Evolutionary conservation across 805 yeast species (phyloP), one percentile per base, ranked within the genome.

Genomic region (Clavispora santaluciae): DNA sequence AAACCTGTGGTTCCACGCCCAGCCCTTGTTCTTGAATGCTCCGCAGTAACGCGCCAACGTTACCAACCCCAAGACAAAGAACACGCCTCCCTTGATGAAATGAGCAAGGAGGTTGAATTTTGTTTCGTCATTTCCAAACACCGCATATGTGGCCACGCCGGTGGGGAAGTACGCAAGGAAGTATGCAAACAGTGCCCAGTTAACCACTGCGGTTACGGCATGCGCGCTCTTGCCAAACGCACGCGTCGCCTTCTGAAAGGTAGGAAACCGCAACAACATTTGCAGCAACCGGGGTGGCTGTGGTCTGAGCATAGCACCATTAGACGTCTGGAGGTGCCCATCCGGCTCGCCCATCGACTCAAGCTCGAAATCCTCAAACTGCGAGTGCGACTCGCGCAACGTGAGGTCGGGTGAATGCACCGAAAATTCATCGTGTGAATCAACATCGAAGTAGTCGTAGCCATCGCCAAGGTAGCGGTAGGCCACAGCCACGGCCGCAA

Each of bases 51-150:
- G 78, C 1, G 89, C 85, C 29, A 93, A 70, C n/a, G 95, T 76
- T 5, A 89, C 58, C 6, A 90, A 45, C 16, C 99, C 99, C 29
- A 85, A 66, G 5, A 72, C 48, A 43, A 88, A 72, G 57, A 91
- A 91, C 2, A 91, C 93, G 20, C 91, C 93, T 45, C 99, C 99
- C 63, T 91, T 91, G 61, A 91, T 91, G 74, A 88, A 87, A 63
- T 91, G 99, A 1, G 99, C 99, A 42, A 91, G 72, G 39, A 91
- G 62, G 53, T 87, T 88, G 67, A 87, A 91, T 11, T 90, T 82
- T 16, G 69, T 68, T 10, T 53, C 56, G 3, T 79, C 90, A 61
- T 76, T 64, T 29, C 95, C 98, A 54, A 89, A 61, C 30, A 82
- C 57, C 40, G 75, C 76, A 33, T 86, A 84, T 5, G 84, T 81